Conservation (phyloP, 2,329 filamentous ascomycete genomes). For the Daldinia sp. region DNA sequence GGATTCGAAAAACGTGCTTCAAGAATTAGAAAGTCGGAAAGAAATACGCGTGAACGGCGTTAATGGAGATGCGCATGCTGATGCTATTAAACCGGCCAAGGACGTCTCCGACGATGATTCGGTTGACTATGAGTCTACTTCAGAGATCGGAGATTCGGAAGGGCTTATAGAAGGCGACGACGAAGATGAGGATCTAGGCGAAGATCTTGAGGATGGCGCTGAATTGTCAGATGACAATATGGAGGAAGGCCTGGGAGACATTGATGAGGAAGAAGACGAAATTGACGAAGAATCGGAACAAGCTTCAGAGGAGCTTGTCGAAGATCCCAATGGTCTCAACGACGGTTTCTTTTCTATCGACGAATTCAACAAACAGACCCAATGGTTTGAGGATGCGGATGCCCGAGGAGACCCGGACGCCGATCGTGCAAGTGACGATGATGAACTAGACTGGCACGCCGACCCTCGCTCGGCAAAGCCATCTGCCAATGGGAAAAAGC, state of each 20-base stretch:
- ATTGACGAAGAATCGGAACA: slow-evolving; percentile 44
- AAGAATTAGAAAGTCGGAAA: slow-evolving; percentile 60
- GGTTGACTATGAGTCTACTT: slow-evolving; percentile 39
- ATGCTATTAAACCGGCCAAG: slow-evolving; percentile 49
- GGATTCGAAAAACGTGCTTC: slow-evolving; percentile 57
- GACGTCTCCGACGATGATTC: slow-evolving; percentile 45
- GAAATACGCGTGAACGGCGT: slow-evolving; percentile 62
- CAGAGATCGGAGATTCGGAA: slow-evolving; percentile 47
- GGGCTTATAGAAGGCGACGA: slow-evolving; percentile 46
- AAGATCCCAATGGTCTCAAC: slow-evolving; percentile 86
- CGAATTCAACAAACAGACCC: slow-evolving; percentile 93
- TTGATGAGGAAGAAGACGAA: neutral
- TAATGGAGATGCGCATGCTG: slow-evolving; percentile 48
- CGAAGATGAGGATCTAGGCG: slow-evolving; percentile 46
- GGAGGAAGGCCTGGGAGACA: slow-evolving; percentile 40
- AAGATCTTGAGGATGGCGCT: slow-evolving; percentile 49
- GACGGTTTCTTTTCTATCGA: slow-evolving; percentile 99
- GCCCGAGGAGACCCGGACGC: slow-evolving; percentile 77
- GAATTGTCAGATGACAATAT: slow-evolving; percentile 50
- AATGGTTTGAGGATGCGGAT: slow-evolving; percentile 88
- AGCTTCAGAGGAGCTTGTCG: slow-evolving; percentile 64
- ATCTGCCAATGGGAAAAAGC: slow-evolving; percentile 39
- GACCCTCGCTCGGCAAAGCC: slow-evolving; percentile 68
- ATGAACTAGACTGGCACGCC: slow-evolving; percentile 86
- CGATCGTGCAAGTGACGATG: slow-evolving; percentile 80